Conservation (phyloP, 306 rosid genomes). For the Quercus parvula region DNA sequence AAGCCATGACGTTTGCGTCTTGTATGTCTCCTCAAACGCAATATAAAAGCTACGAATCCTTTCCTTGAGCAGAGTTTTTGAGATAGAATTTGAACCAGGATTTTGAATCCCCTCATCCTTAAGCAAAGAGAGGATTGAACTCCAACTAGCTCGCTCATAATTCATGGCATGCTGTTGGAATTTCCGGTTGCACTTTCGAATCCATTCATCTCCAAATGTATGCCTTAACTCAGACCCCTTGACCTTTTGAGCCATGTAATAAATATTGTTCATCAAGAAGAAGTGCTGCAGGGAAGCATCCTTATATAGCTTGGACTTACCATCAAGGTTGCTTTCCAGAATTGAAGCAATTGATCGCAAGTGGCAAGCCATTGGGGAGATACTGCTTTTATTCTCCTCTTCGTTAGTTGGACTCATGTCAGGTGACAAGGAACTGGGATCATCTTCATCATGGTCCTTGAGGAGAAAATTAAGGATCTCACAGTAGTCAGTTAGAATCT, state of each 20-base stretch:
- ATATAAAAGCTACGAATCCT: slow-evolving; percentile 62
- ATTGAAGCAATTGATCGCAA: slow-evolving; percentile 55
- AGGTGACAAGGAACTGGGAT: slow-evolving; percentile 44
- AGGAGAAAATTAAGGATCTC: slow-evolving; percentile 65
- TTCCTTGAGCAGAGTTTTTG: slow-evolving; percentile 64
- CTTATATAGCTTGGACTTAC: slow-evolving; percentile 61
- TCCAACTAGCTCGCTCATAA: slow-evolving; percentile 89
- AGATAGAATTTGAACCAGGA: slow-evolving; percentile 52
- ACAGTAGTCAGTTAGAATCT: slow-evolving; percentile 64
- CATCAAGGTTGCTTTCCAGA: slow-evolving; percentile 73
- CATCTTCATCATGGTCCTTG: slow-evolving; percentile 45
- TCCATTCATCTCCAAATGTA: slow-evolving; percentile 75
- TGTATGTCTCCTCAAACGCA: slow-evolving; percentile 79
- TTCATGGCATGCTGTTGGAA: slow-evolving; percentile 80
- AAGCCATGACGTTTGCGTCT: slow-evolving; percentile 72
- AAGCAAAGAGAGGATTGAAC: slow-evolving; percentile 57
- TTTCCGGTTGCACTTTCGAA: slow-evolving; percentile 61
- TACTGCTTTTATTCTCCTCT: slow-evolving; percentile 38
- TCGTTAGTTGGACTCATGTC: slow-evolving; percentile 49
- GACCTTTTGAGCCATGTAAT: slow-evolving; percentile 89
- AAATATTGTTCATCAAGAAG: slow-evolving; percentile 88
- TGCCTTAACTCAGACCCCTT: slow-evolving; percentile 67
- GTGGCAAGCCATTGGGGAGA: slow-evolving; percentile 56
- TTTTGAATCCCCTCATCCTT: slow-evolving; percentile 66
- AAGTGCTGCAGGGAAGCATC: slow-evolving; percentile 71